Evolutionary conservation across 169 alveolate species (phyloP).

Genomic region (Fabrea salina): DNA sequence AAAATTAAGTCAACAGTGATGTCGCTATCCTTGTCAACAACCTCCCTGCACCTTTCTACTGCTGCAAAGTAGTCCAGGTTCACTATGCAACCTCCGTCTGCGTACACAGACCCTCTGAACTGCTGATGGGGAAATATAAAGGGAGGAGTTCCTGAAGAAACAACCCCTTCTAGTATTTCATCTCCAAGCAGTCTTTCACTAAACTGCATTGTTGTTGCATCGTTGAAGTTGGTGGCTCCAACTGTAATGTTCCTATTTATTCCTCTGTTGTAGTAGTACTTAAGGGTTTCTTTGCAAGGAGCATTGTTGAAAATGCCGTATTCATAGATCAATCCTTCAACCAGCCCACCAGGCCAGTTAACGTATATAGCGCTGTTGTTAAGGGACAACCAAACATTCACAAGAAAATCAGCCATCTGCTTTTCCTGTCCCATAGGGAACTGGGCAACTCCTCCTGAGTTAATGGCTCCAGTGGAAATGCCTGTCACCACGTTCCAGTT

Average conservation of each 20-base stretch:
- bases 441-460: not conserved
- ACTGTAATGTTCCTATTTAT: conserved; percentile 24
- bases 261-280: not conserved
- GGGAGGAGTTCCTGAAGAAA: conserved; percentile 35
- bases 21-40: not conserved
- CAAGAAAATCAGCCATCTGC: not conserved
- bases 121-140: conserved; percentile 19
- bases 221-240: conserved; percentile 35
- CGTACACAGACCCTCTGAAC: conserved; percentile 3
- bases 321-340: conserved; percentile 20
- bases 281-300: conserved; percentile 6
- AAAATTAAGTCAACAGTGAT: conserved; percentile 7
- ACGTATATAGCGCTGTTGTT: not conserved
- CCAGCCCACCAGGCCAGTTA: conserved; percentile 26
- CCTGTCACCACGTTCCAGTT: conserved; percentile 19
- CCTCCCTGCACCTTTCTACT: not conserved
- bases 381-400: conserved; percentile 9
- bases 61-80: not conserved
- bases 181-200: not conserved
- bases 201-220: not conserved
- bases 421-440: conserved; percentile 28
- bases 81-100: conserved; percentile 31
- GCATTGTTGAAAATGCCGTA: conserved; percentile 10
- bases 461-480: conserved; percentile 23
- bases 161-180: conserved; percentile 14